Percentiles rank a stretch among this genome's conserved stretches.
Conservation (phyloP, 2,329 filamentous ascomycete species). For the Trichoderma asperellum region DNA sequence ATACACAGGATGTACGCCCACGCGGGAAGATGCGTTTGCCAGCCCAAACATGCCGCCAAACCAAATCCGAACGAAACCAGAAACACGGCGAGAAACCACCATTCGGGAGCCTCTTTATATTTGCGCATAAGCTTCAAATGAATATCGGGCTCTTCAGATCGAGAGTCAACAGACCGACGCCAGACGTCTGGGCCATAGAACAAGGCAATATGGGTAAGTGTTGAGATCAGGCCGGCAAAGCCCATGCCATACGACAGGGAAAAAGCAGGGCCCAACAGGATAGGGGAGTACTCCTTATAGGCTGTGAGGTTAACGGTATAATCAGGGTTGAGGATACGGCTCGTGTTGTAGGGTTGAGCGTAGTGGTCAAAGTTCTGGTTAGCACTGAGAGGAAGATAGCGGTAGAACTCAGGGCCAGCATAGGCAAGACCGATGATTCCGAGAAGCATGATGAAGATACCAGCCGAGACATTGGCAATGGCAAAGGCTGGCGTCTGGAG, state of each 20-base stretch:
- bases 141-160: constrained; percentile 52
- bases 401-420: constrained; percentile 54
- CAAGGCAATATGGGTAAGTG: constrained; percentile 55
- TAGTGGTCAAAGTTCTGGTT: constrained; percentile 64
- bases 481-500: constrained; percentile 64
- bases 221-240: constrained; percentile 59
- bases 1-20: constrained; percentile 49
- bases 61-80: constrained; percentile 54
- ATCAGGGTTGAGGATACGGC: constrained; percentile 56
- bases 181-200: constrained; percentile 57
- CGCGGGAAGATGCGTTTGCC: constrained; percentile 49
- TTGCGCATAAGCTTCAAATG: constrained; percentile 60
- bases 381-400: constrained; percentile 60
- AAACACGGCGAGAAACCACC: constrained; percentile 59
- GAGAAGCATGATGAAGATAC: constrained; percentile 54
- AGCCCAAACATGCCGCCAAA: constrained; percentile 41
- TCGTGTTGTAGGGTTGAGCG: constrained; percentile 59
- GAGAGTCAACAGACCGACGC: constrained; percentile 39
- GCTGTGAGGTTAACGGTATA: constrained; percentile 57
- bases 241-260: constrained; percentile 59
- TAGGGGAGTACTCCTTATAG: constrained; percentile 61
- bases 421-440: constrained; percentile 59
- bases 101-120: constrained; percentile 59
- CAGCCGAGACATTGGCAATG: constrained; percentile 60
- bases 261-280: constrained; percentile 59